A percentile compares a stretch with the other conserved stretches of the same genome.
Conservation (phyloP, 2,329 filamentous ascomycete genomes). For the Epicoccum sorghinum region DNA sequence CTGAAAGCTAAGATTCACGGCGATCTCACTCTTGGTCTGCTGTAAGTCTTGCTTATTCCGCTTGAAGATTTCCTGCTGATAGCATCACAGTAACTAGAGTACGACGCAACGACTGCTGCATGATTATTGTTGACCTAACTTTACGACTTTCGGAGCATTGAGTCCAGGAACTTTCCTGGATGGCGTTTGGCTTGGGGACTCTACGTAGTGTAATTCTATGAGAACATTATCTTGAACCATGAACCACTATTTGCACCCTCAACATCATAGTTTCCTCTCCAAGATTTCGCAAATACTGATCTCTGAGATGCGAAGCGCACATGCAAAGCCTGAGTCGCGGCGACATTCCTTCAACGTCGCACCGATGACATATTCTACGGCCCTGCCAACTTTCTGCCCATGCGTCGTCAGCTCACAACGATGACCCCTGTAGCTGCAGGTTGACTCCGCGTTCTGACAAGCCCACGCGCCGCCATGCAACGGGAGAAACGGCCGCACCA, state of each 20-base stretch:
- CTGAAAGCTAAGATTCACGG: conserved; percentile 70
- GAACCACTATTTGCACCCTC: background rate
- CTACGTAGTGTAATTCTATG: conserved; percentile 30
- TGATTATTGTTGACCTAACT: conserved; percentile 22
- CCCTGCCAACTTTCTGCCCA: conserved; percentile 29
- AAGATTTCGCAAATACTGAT: too few species aligned
- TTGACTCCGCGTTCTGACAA: conserved; percentile 6
- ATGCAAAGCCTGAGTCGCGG: background rate
- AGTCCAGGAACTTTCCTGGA: conserved; percentile 19
- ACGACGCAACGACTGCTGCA: conserved; percentile 21
- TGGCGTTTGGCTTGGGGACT: conserved; percentile 32
- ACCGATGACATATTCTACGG: conserved; percentile 5
- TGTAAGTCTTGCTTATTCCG: conserved; percentile 47
- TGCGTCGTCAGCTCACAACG: conserved; percentile 27
- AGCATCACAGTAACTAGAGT: conserved; percentile 37
- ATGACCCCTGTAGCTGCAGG: conserved; percentile 8
- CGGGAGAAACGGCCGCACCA: conserved; percentile 17
- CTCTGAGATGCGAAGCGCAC: background rate
- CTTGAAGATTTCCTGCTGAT: conserved; percentile 21
- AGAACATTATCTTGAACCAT: background rate
- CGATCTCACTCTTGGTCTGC: conserved; percentile 64
- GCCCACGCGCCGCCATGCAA: conserved; percentile 13
- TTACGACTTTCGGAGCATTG: conserved; percentile 24
- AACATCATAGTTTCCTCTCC: background rate
- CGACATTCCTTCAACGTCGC: conserved; percentile 8